These are phyloP conservation scores for Lotus japonicus DNA, from an alignment of 306 rosid genomes.

Conservation along the genomic window DNA sequence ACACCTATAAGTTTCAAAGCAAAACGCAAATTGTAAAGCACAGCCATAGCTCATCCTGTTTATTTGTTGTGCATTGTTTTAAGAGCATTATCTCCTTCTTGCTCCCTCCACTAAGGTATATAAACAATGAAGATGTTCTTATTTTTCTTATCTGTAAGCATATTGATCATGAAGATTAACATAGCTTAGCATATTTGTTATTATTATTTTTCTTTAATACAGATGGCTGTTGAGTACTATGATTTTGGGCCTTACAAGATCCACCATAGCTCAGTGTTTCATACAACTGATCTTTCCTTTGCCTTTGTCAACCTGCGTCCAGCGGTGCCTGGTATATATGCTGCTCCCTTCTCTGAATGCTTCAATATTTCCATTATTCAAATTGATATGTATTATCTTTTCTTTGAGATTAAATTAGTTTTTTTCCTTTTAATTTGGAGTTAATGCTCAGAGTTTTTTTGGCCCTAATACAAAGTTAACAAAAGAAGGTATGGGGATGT, in stretches of 20 bases:
- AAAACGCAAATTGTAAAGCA: not conserved
- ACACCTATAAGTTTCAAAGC: not conserved
- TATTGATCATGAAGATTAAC: too few species aligned
- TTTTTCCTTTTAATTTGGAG: not conserved
- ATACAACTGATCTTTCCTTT: constrained; percentile 49
- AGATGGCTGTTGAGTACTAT: constrained; percentile 59
- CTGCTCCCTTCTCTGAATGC: constrained; percentile 3
- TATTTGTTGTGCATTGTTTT: too few species aligned
- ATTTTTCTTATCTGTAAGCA: not conserved
- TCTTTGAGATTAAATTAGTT: not conserved
- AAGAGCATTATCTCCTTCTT: not conserved
- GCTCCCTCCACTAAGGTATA: constrained; percentile 12
- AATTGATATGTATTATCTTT: not conserved
- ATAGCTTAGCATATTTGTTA: too few species aligned
- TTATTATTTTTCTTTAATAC: too few species aligned
- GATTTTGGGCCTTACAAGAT: constrained; percentile 72
- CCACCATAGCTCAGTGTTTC: constrained; percentile 56
- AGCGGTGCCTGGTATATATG: constrained; percentile 50
- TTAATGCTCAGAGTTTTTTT: too few species aligned
- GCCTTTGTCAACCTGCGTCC: constrained; percentile 89
- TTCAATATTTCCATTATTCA: not conserved
- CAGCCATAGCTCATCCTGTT: not conserved
- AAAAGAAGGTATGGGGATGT: too few species aligned
- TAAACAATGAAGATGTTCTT: not conserved
- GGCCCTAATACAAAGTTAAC: too few species aligned